phyloP scores from a whole-genome alignment of 768 basidiomycete genomes.

The Termitomyces titanicus region DNA sequence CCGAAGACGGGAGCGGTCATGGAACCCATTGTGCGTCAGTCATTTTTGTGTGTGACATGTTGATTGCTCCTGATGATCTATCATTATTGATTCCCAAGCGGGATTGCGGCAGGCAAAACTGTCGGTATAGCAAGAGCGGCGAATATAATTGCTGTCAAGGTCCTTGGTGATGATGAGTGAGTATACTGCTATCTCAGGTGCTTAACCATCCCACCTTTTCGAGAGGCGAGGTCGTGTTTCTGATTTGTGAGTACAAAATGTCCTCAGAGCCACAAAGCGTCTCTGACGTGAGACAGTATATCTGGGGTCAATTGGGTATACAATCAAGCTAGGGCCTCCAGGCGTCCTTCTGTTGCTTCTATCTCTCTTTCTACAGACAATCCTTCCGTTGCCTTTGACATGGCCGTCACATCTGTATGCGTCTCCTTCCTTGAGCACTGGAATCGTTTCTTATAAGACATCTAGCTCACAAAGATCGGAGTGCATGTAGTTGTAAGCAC shows the following conservation, averaged over 20 bases:
- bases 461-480: not conserved
- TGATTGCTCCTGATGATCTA: too few species aligned
- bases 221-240: not conserved
- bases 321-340: not conserved
- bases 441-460: not conserved
- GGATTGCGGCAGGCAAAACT: conserved; percentile 16
- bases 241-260: not conserved
- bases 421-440: not conserved
- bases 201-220: not conserved
- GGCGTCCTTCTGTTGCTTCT: not conserved
- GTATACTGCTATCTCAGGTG: not conserved
- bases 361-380: not conserved
- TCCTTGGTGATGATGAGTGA: conserved; percentile 1
- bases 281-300: not conserved
- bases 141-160: conserved; percentile 10
- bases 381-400: not conserved
- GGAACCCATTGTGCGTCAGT: conserved; percentile 31
- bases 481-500: conserved; percentile 1
- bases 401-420: not conserved
- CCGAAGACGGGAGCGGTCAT: conserved; percentile 36
- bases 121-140: conserved; percentile 32
- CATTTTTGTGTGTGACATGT: too few species aligned
- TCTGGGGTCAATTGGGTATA: not conserved
- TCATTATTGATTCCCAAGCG: too few species aligned
- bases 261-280: not conserved